Evolutionary conservation across 2,329 filamentous ascomycete genomes (phyloP).

Genomic region (Trichoderma breve): DNA sequence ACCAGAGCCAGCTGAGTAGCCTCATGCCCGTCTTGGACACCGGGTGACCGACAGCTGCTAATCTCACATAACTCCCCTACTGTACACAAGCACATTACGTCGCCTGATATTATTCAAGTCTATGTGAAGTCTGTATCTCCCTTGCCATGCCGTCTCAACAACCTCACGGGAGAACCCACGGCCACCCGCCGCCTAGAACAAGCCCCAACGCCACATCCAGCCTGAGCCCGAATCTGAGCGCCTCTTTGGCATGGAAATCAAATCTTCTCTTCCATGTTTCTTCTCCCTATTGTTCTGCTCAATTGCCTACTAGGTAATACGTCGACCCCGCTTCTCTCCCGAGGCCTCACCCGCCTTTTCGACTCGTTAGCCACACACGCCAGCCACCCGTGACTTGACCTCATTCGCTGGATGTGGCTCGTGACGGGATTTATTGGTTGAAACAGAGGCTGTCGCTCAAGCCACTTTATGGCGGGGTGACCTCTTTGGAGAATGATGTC

Average conservation of each 20-base stretch:
- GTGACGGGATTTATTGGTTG: background rate
- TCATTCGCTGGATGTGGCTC: constrained; percentile 6
- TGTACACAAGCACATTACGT: background rate
- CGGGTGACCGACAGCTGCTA: background rate
- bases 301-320: background rate
- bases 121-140: background rate
- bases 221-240: background rate
- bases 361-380: background rate
- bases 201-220: background rate
- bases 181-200: background rate
- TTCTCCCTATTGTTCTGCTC: background rate
- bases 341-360: background rate
- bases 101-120: background rate
- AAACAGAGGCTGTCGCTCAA: background rate
- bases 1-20: background rate
- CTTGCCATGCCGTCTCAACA: constrained; percentile 7
- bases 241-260: background rate
- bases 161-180: constrained; percentile 12
- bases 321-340: background rate
- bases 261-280: too few species aligned
- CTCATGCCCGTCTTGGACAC: background rate
- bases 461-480: background rate
- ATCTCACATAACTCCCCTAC: background rate
- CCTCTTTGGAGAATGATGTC: background rate
- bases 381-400: constrained; percentile 10